A percentile compares a stretch with the other conserved stretches of the same genome.
Conservation (phyloP, 805 yeast species). For the Wickerhamiella allomyrinae region DNA sequence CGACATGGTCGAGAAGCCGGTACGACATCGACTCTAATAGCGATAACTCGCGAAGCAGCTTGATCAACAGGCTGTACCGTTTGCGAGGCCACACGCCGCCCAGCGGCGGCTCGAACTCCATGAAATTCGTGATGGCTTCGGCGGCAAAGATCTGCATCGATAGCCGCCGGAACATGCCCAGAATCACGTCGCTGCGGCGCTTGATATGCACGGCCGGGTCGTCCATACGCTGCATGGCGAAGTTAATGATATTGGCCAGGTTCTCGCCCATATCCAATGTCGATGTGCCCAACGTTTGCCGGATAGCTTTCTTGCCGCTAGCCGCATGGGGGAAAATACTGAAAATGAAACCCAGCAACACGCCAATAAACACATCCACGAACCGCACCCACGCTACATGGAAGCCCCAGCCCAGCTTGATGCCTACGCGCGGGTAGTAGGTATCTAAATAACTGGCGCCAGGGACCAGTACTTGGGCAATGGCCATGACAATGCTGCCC, state of each 20-base stretch:
- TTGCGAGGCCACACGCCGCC: slow-evolving; percentile 24
- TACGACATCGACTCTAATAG: slow-evolving; percentile 19
- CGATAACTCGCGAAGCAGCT: slow-evolving; percentile 17
- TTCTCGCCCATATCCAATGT: slow-evolving; percentile 19
- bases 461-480: slow-evolving; percentile 20
- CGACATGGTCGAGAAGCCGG: slow-evolving; percentile 18
- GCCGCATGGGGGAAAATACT: slow-evolving; percentile 22
- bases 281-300: slow-evolving; percentile 18
- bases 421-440: slow-evolving; percentile 11
- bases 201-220: slow-evolving; percentile 15
- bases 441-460: slow-evolving; percentile 24
- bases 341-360: slow-evolving; percentile 21
- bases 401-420: slow-evolving; percentile 20
- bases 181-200: slow-evolving; percentile 16
- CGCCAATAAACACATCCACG: slow-evolving; percentile 22
- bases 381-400: slow-evolving; percentile 25
- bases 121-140: slow-evolving; percentile 11
- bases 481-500: slow-evolving; percentile 20
- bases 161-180: background rate
- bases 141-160: slow-evolving; percentile 8
- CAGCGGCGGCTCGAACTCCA: slow-evolving; percentile 25
- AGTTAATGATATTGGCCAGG: slow-evolving; percentile 21
- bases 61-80: slow-evolving; percentile 20
- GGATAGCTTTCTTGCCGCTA: slow-evolving; percentile 22
- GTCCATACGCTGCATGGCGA: slow-evolving; percentile 19